A percentile compares a stretch with the other conserved stretches of the same genome.
Evolutionary conservation across 805 yeast genomes (phyloP).

Genomic region (Sungouiozyma intestinalis): DNA sequence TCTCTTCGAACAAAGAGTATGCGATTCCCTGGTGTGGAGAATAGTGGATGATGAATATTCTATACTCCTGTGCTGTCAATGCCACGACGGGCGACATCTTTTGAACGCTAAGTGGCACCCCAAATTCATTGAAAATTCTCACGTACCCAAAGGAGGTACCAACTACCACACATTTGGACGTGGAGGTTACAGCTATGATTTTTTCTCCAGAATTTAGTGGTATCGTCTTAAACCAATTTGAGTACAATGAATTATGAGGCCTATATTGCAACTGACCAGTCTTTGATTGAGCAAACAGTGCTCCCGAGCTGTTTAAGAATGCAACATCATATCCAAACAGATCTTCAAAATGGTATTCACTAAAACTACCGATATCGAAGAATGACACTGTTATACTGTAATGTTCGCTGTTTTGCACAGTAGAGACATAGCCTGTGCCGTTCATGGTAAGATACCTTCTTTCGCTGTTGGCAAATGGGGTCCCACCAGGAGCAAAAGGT

Average conservation of each 20-base stretch:
- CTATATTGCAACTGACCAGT: slow-evolving; percentile 49
- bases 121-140: slow-evolving; percentile 59
- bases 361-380: slow-evolving; percentile 64
- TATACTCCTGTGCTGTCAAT: slow-evolving; percentile 49
- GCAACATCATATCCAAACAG: slow-evolving; percentile 62
- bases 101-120: slow-evolving; percentile 61
- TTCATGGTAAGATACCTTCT: slow-evolving; percentile 77
- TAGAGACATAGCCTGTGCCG: slow-evolving; percentile 70
- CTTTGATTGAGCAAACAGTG: slow-evolving; percentile 46
- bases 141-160: slow-evolving; percentile 72
- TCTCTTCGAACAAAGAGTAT: slow-evolving; percentile 22
- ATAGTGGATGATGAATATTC: slow-evolving; percentile 42
- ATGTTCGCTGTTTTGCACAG: slow-evolving; percentile 49
- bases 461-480: slow-evolving; percentile 60
- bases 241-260: slow-evolving; percentile 52
- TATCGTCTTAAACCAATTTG: slow-evolving; percentile 61
- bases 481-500: slow-evolving; percentile 80
- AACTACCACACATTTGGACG: slow-evolving; percentile 47
- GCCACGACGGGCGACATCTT: slow-evolving; percentile 66
- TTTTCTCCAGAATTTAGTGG: slow-evolving; percentile 44
- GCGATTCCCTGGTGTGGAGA: slow-evolving; percentile 21
- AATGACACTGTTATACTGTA: slow-evolving; percentile 79
- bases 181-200: slow-evolving; percentile 60
- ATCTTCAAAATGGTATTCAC: slow-evolving; percentile 83
- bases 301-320: slow-evolving; percentile 55